A percentile compares a stretch with the other conserved stretches of the same genome.
phyloP scores from a whole-genome alignment of 306 rosid species.

The Cicer judaicum region DNA sequence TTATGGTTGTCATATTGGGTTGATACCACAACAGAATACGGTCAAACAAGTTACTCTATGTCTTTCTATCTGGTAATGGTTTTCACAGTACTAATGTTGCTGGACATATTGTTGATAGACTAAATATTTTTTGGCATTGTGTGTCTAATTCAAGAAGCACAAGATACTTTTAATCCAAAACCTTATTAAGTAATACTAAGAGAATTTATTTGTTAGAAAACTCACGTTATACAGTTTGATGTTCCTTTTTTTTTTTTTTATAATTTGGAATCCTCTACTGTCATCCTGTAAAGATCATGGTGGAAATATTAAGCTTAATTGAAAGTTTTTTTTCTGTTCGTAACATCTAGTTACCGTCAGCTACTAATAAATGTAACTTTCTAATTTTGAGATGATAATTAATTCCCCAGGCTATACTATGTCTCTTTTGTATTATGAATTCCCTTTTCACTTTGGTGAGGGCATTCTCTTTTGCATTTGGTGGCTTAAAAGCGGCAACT shows the following conservation, averaged over 20 bases:
- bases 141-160: constrained; percentile 26
- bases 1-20: constrained; percentile 97
- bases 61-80: constrained; percentile 80
- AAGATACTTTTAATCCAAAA: background rate
- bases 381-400: constrained; percentile 41
- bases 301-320: constrained; percentile 26
- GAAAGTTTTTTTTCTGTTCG: constrained; percentile 7
- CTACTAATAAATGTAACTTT: constrained; percentile 12
- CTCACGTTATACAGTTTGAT: constrained; percentile 18
- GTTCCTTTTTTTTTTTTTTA: constrained; percentile 27
- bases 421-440: constrained; percentile 78
- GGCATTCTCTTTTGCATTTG: constrained; percentile 95
- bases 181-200: constrained; percentile 5
- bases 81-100: constrained; percentile 32
- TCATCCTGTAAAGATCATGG: background rate
- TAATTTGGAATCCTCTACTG: constrained; percentile 12
- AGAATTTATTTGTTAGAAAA: constrained; percentile 11
- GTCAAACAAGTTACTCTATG: constrained; percentile 63
- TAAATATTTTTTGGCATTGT: constrained; percentile 34
- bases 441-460: constrained; percentile 89
- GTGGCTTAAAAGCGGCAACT: constrained; percentile 87
- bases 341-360: constrained; percentile 3
- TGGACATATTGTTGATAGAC: constrained; percentile 30
- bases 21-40: constrained; percentile 63
- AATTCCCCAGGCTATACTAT: constrained; percentile 70